Conservation (phyloP, 331 rosid species). For the Pyracantha coccinea region DNA sequence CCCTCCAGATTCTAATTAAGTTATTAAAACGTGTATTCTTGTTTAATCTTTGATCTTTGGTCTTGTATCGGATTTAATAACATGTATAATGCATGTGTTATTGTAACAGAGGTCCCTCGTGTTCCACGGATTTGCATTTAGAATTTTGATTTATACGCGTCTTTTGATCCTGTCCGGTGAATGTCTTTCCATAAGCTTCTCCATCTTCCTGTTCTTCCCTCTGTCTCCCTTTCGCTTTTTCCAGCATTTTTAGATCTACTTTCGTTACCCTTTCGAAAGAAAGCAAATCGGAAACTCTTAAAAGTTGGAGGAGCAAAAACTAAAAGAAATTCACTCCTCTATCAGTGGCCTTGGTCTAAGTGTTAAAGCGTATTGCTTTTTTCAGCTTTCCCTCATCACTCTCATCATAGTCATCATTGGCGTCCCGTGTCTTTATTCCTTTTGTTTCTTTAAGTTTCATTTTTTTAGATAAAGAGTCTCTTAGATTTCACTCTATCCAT, state of each 20-base stretch:
- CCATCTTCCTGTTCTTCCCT: not conserved
- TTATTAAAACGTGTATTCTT: not conserved
- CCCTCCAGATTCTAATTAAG: not conserved
- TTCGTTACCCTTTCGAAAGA: conserved; percentile 20
- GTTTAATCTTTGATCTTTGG: not conserved
- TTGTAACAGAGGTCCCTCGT: not conserved
- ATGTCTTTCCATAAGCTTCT: conserved; percentile 15
- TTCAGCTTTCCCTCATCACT: conserved; percentile 25
- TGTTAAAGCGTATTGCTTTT: conserved; percentile 47
- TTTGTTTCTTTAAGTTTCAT: conserved; percentile 5
- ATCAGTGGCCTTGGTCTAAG: conserved; percentile 46
- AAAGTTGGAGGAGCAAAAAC: conserved; percentile 4
- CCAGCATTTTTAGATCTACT: conserved; percentile 14
- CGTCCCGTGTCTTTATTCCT: conserved; percentile 21
- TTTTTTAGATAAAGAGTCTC: not conserved
- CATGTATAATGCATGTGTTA: not conserved
- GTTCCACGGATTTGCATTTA: not conserved
- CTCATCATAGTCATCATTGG: conserved; percentile 23
- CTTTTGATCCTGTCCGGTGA: conserved; percentile 28
- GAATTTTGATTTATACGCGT: conserved; percentile 16
- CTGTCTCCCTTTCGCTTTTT: not conserved
- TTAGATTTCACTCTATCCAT: not conserved
- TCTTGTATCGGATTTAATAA: too few species aligned
- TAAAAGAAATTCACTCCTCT: conserved; percentile 28
- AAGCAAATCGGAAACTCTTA: conserved; percentile 10